Conservation (phyloP, 1,139 yeast genomes). For the Debaryomycetaceae sp. region DNA sequence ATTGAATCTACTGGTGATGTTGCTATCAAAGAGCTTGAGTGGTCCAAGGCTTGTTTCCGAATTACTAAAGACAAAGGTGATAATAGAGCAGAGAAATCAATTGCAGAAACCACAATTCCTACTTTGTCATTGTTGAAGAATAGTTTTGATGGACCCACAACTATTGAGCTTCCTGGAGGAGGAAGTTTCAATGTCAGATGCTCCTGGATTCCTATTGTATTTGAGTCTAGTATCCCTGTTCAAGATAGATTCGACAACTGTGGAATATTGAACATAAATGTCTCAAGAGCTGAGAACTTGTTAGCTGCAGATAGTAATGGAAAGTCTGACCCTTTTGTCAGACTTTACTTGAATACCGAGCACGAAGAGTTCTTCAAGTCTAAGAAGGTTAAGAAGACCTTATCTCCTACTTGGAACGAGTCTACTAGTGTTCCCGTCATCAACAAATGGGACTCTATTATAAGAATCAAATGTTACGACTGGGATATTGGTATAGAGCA, state of each 20-base stretch:
- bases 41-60: conserved; percentile 65
- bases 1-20: conserved; percentile 69
- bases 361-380: conserved; percentile 64
- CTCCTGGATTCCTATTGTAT: conserved; percentile 75
- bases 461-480: conserved; percentile 64
- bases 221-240: conserved; percentile 58
- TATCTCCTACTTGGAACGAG: conserved; percentile 87
- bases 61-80: conserved; percentile 51
- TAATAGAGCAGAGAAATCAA: conserved; percentile 53
- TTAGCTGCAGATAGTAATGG: conserved; percentile 87
- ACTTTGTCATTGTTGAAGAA: conserved; percentile 65
- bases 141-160: conserved; percentile 58
- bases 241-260: conserved; percentile 73
- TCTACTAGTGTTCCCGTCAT: conserved; percentile 46
- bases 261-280: conserved; percentile 67
- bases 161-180: conserved; percentile 47
- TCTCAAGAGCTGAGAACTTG: conserved; percentile 65
- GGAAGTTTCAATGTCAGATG: conserved; percentile 57
- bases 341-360: conserved; percentile 61
- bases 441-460: conserved; percentile 58
- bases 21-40: conserved; percentile 69
- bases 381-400: conserved; percentile 77
- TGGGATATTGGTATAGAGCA: conserved; percentile 91
- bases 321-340: conserved; percentile 86
- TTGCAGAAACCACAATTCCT: conserved; percentile 66